Conservation (phyloP, 371 early-diverging fungal species). For the Caulochytrium protostelioides region DNA sequence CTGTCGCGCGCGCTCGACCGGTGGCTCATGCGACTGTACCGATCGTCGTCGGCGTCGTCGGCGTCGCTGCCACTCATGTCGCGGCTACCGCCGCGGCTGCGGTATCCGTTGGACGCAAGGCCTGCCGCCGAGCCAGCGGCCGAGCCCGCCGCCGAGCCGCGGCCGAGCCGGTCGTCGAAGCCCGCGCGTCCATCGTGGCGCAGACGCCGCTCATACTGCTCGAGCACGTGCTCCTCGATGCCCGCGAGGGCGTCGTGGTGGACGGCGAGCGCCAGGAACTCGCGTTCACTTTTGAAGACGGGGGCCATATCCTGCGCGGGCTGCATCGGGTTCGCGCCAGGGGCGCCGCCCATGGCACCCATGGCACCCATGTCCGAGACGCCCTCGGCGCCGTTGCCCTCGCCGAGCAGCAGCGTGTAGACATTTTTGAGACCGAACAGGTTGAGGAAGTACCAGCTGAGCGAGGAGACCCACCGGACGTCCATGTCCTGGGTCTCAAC, state of each 20-base stretch:
- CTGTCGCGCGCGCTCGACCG: too few relatives aligned
- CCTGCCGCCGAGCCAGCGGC: too few relatives aligned
- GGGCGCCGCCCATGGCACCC: conserved; percentile 17
- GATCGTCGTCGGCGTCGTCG: too few relatives aligned
- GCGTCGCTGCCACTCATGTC: too few relatives aligned
- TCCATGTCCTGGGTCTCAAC: conserved; percentile 92
- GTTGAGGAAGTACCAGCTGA: conserved; percentile 95
- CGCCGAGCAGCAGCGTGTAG: conserved; percentile 73
- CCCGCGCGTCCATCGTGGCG: too few relatives aligned
- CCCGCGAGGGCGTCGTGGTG: conserved; percentile 61
- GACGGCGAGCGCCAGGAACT: conserved; percentile 55
- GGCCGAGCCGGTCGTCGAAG: too few relatives aligned
- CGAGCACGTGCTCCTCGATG: conserved; percentile 59
- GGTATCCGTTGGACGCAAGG: too few relatives aligned
- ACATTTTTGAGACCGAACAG: conserved; percentile 83
- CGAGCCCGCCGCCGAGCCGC: too few relatives aligned
- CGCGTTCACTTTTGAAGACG: conserved; percentile 65
- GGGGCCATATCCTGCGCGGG: conserved; percentile 66
- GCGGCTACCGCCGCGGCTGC: too few relatives aligned
- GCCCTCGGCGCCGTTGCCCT: conserved; percentile 74
- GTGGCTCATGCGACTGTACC: too few relatives aligned
- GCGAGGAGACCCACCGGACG: conserved; percentile 85
- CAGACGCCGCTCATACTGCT: conserved; percentile 41
- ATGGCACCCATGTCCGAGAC: conserved; percentile 68
- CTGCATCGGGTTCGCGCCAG: conserved; percentile 29